Percentiles rank a stretch among this genome's conserved stretches.
These are phyloP conservation scores for Auricularia sp. DNA, from an alignment of 768 basidiomycete species.

Conservation along the genomic window DNA sequence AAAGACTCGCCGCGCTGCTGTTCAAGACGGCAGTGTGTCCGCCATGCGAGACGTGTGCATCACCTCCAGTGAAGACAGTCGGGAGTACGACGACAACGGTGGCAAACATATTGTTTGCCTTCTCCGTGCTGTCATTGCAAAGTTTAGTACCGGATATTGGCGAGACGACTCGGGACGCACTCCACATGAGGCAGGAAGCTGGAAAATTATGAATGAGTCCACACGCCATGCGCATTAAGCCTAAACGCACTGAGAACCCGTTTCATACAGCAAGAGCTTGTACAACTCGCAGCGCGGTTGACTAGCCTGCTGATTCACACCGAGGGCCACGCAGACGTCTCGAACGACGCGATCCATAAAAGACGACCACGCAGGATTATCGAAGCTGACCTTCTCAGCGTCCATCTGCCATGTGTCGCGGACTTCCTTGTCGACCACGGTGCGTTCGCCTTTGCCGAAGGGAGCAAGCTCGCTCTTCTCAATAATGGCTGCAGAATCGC, in stretches of 20 bases:
- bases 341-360: background rate
- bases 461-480: conserved; percentile 28
- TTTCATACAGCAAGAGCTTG: conserved; percentile 8
- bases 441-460: conserved; percentile 35
- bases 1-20: background rate
- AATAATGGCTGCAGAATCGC: conserved; percentile 31
- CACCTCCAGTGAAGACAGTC: conserved; percentile 9
- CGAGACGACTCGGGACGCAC: background rate
- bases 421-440: conserved; percentile 32
- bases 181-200: conserved; percentile 9
- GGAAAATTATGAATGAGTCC: background rate
- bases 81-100: conserved; percentile 10
- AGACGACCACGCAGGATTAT: conserved; percentile 4
- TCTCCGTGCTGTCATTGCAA: conserved; percentile 6
- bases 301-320: conserved; percentile 1
- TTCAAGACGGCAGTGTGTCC: background rate
- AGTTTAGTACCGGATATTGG: background rate
- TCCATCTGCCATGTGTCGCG: conserved; percentile 45
- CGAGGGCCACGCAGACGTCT: conserved; percentile 3
- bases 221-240: background rate
- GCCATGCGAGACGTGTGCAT: conserved; percentile 4
- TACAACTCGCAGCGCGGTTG: conserved; percentile 6
- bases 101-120: conserved; percentile 9
- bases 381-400: conserved; percentile 13
- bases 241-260: conserved; percentile 6